These are phyloP conservation scores for Coemansia sp. DNA, from an alignment of 192 early-diverging fungal genomes.

Conservation along the genomic window DNA sequence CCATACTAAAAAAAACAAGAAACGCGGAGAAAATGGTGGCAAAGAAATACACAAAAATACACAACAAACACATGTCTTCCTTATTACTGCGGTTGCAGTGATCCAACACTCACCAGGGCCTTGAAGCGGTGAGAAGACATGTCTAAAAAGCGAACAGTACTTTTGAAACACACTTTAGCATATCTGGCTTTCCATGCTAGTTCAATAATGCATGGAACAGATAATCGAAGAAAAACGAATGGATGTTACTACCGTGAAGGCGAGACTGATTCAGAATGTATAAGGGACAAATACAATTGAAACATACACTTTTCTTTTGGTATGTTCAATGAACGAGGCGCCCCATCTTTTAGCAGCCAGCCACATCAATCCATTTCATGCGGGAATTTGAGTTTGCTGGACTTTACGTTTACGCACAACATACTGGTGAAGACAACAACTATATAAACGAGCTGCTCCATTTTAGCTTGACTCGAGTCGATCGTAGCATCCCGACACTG, in stretches of 20 bases:
- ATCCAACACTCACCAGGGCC: neutral
- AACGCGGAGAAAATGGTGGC: neutral
- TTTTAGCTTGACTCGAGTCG: neutral
- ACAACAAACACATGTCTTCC: neutral
- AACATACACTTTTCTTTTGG: neutral
- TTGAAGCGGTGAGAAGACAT: too few species aligned
- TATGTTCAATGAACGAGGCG: neutral
- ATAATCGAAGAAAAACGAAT: neutral
- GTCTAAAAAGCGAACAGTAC: too few species aligned
- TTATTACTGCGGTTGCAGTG: neutral
- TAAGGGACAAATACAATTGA: neutral
- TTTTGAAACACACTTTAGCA: too few species aligned
- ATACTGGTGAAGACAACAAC: neutral
- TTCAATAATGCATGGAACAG: neutral
- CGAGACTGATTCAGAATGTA: neutral
- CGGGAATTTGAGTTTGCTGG: slow-evolving; percentile 4
- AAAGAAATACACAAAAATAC: neutral
- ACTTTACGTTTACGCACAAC: neutral
- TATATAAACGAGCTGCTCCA: too few species aligned
- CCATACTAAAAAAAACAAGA: neutral
- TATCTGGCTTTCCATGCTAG: too few species aligned
- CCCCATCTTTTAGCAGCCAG: neutral
- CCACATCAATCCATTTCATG: slow-evolving; percentile 1
- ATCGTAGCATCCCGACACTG: neutral
- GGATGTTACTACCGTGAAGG: neutral